Base-by-base conservation (phyloP, 192 early-diverging fungal genomes). In the Coemansia sp. region DNA sequence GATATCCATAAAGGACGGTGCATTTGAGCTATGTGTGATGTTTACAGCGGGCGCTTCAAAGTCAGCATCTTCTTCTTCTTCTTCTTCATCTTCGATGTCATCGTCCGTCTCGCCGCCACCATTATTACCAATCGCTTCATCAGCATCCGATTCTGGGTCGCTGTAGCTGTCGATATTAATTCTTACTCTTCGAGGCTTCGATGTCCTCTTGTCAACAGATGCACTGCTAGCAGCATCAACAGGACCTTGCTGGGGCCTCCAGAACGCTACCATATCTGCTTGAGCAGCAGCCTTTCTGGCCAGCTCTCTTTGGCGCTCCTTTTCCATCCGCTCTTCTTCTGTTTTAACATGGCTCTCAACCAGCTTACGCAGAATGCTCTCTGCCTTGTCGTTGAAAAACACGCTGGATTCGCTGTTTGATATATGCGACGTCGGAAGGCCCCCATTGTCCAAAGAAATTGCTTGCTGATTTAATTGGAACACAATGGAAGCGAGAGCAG, bases 1-100 rank as follows among this genome's bases (percentile, higher is more conserved):
- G 33, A 23, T 6, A 57, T 57, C 21, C 55, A 18, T 6, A 33
- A 33, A 57, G 21, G 55, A 4, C 20, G 26, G 24, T 3, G 57
- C 18, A 33, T 38, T 34, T 0, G 57, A 20, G 35, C 35, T 38
- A 34, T 36, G 57, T 20, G 57, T 20, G 9, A 38, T 58, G 58
- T 64, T 61, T 16, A 69, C 56, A 23, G 57, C 62, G 4, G 78
- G 78, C 12, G 78, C 78, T 51, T 76, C 78, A 73, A 81, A 81
- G 36, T 81, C 78, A 14, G 71, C 70, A 66, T 76, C 78, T n/a
- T 76, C 78, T 9, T 81, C 78, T 7, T 52, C 72, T 7, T 76
- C 78, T n/a, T 76, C 78, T 9, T 81, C 78, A 7, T 52, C 72
- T 7, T 75, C 77, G 11, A 65, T 67, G 48, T 70, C 71, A 0